Percentiles rank a stretch among this genome's conserved stretches.
phyloP scores from a whole-genome alignment of 345 rosid species.

The Acer campestre region DNA sequence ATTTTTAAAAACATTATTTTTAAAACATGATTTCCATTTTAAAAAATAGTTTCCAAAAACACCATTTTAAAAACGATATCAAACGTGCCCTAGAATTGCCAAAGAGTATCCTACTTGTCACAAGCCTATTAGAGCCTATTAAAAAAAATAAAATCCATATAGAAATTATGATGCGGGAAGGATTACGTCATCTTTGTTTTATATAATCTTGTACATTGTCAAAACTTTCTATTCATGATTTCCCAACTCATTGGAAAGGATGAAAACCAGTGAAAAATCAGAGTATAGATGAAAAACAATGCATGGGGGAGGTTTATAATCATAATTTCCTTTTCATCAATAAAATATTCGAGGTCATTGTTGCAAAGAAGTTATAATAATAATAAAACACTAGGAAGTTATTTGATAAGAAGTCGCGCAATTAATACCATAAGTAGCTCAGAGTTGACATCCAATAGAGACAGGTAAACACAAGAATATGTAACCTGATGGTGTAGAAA shows the following conservation, averaged over 20 bases:
- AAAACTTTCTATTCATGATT: constrained; percentile 12
- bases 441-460: constrained; percentile 94
- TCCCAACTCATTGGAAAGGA: neutral
- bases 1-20: too few species aligned
- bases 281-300: constrained; percentile 29
- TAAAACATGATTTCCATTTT: too few species aligned
- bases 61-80: too few species aligned
- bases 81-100: too few species aligned
- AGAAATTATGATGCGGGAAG: neutral
- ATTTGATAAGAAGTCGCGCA: neutral
- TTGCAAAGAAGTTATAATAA: constrained; percentile 36
- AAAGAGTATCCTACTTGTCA: too few species aligned
- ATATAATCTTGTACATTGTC: constrained; percentile 25
- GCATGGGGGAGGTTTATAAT: constrained; percentile 70
- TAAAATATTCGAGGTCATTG: constrained; percentile 67
- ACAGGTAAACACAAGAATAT: constrained; percentile 85
- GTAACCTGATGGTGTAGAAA: constrained; percentile 91
- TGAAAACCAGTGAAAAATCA: constrained; percentile 5
- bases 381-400: neutral
- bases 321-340: constrained; percentile 37
- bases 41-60: too few species aligned
- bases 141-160: neutral
- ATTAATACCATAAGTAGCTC: constrained; percentile 76
- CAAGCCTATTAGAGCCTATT: neutral
- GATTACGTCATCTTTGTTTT: neutral